Conservation (phyloP, 768 basidiomycete species). For the Daedalea quercina region DNA sequence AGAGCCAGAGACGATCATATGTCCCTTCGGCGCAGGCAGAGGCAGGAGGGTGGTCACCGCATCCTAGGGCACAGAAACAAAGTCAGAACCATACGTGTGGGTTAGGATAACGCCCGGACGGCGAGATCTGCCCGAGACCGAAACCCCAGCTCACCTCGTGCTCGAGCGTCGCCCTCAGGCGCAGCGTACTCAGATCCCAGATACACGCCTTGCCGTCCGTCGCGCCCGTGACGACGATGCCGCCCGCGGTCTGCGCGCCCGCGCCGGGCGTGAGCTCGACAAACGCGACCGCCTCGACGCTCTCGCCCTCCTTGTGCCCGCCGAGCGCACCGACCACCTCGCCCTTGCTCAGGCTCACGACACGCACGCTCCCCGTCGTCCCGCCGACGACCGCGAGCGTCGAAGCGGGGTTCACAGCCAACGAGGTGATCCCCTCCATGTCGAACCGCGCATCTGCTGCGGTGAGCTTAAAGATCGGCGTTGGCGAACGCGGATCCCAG, state of each 20-base stretch:
- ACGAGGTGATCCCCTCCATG: slow-evolving; percentile 78
- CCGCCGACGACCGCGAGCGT: slow-evolving; percentile 92
- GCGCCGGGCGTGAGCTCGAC: slow-evolving; percentile 61
- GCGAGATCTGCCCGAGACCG: not conserved
- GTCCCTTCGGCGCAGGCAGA: slow-evolving; percentile 66
- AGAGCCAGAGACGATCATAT: slow-evolving; percentile 80
- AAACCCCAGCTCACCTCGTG: slow-evolving; percentile 56
- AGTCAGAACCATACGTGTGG: not conserved
- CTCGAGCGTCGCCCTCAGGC: slow-evolving; percentile 71
- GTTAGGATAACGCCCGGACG: not conserved
- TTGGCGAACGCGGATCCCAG: slow-evolving; percentile 84
- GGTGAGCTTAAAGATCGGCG: slow-evolving; percentile 77
- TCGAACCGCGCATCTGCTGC: slow-evolving; percentile 66
- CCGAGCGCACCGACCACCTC: slow-evolving; percentile 71
- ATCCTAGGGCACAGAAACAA: slow-evolving; percentile 43
- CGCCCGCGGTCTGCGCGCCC: slow-evolving; percentile 43
- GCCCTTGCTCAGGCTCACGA: slow-evolving; percentile 83
- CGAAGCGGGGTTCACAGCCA: slow-evolving; percentile 80
- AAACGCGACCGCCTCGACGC: slow-evolving; percentile 82
- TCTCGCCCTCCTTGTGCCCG: slow-evolving; percentile 83
- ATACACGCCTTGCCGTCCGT: slow-evolving; percentile 93
- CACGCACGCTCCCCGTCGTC: slow-evolving; percentile 74
- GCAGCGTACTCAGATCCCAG: slow-evolving; percentile 90
- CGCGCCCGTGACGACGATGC: slow-evolving; percentile 75
- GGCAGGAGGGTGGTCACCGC: slow-evolving; percentile 76